phyloP scores from a whole-genome alignment of 495 filamentous ascomycete species.

The Immersiella caudata region DNA sequence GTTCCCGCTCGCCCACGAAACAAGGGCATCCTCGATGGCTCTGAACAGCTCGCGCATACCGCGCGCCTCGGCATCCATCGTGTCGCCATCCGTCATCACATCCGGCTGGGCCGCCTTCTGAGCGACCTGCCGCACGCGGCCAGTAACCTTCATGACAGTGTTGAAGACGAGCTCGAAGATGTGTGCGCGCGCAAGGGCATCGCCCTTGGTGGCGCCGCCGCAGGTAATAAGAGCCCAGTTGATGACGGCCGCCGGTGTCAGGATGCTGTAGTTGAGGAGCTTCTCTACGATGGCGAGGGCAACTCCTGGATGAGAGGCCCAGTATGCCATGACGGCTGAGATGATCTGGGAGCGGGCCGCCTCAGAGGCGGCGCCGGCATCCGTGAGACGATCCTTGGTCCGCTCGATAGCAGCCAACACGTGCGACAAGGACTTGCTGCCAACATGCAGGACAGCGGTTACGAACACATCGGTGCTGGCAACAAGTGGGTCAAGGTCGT shows the following conservation, averaged over 20 bases:
- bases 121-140: slow-evolving; percentile 82
- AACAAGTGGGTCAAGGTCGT: slow-evolving; percentile 73
- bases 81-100: slow-evolving; percentile 43
- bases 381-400: slow-evolving; percentile 86
- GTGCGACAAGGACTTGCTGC: slow-evolving; percentile 93
- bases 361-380: slow-evolving; percentile 71
- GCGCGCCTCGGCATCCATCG: slow-evolving; percentile 62
- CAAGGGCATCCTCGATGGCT: slow-evolving; percentile 76
- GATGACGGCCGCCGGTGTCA: slow-evolving; percentile 78
- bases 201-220: slow-evolving; percentile 53
- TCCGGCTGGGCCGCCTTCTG: slow-evolving; percentile 55
- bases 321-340: slow-evolving; percentile 86
- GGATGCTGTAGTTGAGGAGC: slow-evolving; percentile 94
- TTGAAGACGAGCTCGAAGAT: slow-evolving; percentile 86
- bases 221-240: slow-evolving; percentile 80
- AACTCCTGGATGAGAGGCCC: slow-evolving; percentile 88
- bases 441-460: slow-evolving; percentile 87
- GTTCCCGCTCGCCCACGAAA: slow-evolving; percentile 70
- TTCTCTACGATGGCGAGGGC: slow-evolving; percentile 95
- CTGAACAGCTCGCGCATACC: slow-evolving; percentile 79
- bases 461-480: slow-evolving; percentile 90
- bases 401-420: slow-evolving; percentile 95
- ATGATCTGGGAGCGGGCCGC: slow-evolving; percentile 84
- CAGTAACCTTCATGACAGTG: slow-evolving; percentile 90
- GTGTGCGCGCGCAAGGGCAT: slow-evolving; percentile 69